These are phyloP conservation scores for Moringa oleifera DNA, from an alignment of 345 rosid species.

Conservation along the genomic window DNA sequence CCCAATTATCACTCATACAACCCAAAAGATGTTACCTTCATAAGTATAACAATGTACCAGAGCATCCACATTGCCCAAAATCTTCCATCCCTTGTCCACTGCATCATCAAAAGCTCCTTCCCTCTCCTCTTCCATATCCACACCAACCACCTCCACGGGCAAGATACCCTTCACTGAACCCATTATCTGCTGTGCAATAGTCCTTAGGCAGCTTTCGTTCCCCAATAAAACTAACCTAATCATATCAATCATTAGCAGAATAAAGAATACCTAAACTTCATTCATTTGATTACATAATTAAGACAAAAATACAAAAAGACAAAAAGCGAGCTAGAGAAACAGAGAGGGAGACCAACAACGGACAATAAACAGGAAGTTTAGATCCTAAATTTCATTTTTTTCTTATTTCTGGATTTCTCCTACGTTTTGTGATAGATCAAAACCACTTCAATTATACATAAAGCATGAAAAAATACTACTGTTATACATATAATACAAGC, in stretches of 20 bases:
- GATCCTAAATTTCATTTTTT: no score
- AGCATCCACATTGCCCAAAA: conserved; percentile 67
- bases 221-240: conserved; percentile 86
- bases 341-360: background rate
- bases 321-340: no score
- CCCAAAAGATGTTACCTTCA: conserved; percentile 45
- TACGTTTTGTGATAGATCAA: no score
- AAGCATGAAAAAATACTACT: no score
- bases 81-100: conserved; percentile 58
- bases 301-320: no score
- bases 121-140: conserved; percentile 74
- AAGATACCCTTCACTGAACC: conserved; percentile 24
- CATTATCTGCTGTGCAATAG: conserved; percentile 33
- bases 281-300: background rate
- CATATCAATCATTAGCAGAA: background rate
- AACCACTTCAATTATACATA: no score
- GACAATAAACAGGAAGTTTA: no score
- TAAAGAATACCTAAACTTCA: background rate
- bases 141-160: conserved; percentile 50
- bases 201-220: conserved; percentile 43
- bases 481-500: no score
- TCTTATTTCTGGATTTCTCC: no score
- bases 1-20: background rate
- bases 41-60: conserved; percentile 60
- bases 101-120: conserved; percentile 60